These are phyloP conservation scores for Cryptosporidium bovis DNA, from an alignment of 169 alveolate species.

Conservation along the genomic window DNA sequence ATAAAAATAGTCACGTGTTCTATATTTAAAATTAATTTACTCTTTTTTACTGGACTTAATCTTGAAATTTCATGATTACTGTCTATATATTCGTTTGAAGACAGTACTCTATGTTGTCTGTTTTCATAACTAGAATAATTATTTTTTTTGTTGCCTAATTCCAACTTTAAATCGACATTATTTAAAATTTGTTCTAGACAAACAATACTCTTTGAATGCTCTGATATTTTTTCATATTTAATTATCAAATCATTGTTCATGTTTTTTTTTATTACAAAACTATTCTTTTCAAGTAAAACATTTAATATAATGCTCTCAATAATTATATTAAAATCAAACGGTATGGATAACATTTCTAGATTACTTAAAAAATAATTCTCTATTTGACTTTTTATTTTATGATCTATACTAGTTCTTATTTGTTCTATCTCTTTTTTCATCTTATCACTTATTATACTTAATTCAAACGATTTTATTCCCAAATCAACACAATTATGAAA, in stretches of 20 bases:
- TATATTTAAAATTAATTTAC: conserved; percentile 19
- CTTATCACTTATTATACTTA: conserved; percentile 3
- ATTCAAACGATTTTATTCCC: conserved; percentile 15
- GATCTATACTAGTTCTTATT: conserved; percentile 1
- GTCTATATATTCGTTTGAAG: not conserved
- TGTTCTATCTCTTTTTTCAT: not conserved
- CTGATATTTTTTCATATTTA: conserved; percentile 24
- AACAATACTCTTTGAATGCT: conserved; percentile 1
- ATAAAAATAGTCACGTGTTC: conserved; percentile 29
- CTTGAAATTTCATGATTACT: not conserved
- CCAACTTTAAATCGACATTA: not conserved
- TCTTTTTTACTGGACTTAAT: conserved; percentile 2
- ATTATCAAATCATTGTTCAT: conserved; percentile 3
- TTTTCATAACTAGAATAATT: no score
- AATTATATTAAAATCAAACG: not conserved
- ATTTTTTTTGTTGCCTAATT: not conserved
- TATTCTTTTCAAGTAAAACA: conserved; percentile 17
- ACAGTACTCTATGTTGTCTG: no score
- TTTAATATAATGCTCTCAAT: not conserved
- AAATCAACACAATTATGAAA: conserved; percentile 66
- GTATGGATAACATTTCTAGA: not conserved
- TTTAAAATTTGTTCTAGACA: conserved; percentile 12
- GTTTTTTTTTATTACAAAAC: conserved; percentile 25
- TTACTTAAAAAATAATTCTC: conserved; percentile 13
- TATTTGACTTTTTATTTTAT: conserved; percentile 5